Evolutionary conservation across 441 rosid species (phyloP).

Genomic region (Gossypium lobatum): DNA sequence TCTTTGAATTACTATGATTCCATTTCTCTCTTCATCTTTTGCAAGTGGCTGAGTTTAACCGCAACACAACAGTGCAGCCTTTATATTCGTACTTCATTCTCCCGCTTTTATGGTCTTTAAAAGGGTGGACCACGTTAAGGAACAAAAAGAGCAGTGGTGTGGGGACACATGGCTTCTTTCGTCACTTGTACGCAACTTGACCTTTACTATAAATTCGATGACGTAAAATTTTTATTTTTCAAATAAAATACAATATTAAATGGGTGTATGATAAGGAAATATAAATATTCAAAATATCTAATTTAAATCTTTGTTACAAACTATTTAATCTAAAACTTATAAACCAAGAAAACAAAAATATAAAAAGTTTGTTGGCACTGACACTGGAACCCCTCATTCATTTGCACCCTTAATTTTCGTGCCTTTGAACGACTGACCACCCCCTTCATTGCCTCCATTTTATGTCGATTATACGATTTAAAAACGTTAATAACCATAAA

Average conservation of each 20-base stretch:
- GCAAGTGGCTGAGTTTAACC: background rate
- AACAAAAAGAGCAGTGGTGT: background rate
- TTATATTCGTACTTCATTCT: conserved; percentile 23
- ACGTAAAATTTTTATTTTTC: no score
- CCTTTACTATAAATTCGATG: background rate
- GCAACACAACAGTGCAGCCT: conserved; percentile 15
- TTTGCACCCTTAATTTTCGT: conserved; percentile 14
- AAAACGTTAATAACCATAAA: no score
- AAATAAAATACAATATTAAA: no score
- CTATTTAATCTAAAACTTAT: no score
- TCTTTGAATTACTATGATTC: background rate
- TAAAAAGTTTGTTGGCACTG: background rate
- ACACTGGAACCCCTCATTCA: conserved; percentile 6
- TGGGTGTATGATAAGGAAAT: no score
- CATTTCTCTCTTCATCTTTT: background rate
- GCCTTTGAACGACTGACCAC: conserved; percentile 20
- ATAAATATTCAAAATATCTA: no score
- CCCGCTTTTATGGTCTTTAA: conserved; percentile 65
- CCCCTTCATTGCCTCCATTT: background rate
- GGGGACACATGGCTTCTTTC: background rate
- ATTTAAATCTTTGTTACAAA: no score
- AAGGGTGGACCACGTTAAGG: conserved; percentile 24
- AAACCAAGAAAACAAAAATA: no score
- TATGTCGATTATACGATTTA: background rate
- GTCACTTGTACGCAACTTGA: conserved; percentile 19